Evolutionary conservation across 1,139 yeast species (phyloP).

Genomic region (Suhomyces choctaworum): DNA sequence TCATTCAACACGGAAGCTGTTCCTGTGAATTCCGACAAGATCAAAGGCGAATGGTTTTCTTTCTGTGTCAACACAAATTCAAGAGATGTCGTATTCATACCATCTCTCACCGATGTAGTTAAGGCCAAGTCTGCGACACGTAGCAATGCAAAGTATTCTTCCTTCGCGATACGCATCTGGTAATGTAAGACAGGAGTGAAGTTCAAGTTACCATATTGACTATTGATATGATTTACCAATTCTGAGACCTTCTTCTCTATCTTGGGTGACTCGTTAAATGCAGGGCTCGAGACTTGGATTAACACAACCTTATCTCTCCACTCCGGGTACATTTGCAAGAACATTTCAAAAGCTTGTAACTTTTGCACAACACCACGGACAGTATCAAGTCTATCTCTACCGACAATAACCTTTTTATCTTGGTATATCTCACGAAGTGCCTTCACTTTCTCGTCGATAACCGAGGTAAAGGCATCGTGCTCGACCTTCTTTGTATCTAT

Average conservation of each 20-base stretch:
- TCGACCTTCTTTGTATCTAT: conserved; percentile 70
- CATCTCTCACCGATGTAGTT: conserved; percentile 90
- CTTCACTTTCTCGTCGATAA: conserved; percentile 38
- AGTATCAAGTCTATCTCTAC: conserved; percentile 77
- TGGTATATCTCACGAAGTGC: conserved; percentile 67
- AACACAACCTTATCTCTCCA: conserved; percentile 87
- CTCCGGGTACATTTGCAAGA: conserved; percentile 86
- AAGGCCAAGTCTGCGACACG: conserved; percentile 89
- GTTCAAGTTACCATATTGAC: conserved; percentile 77
- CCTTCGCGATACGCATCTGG: conserved; percentile 84
- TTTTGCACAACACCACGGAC: conserved; percentile 85
- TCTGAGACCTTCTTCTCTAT: conserved; percentile 81
- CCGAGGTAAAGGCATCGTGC: conserved; percentile 50
- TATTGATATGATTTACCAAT: conserved; percentile 74
- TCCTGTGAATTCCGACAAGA: conserved; percentile 91
- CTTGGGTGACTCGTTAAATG: conserved; percentile 54
- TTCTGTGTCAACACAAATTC: conserved; percentile 92
- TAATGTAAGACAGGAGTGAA: conserved; percentile 87
- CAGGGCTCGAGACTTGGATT: conserved; percentile 89
- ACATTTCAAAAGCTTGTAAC: conserved; percentile 76
- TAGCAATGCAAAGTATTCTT: conserved; percentile 84
- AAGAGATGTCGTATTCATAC: conserved; percentile 92
- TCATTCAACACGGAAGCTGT: conserved; percentile 78
- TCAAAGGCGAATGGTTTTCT: conserved; percentile 67
- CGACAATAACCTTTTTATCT: conserved; percentile 75